Conservation (phyloP, 2,329 filamentous ascomycete genomes). For the Graphilbum ipis-grandicollis region DNA sequence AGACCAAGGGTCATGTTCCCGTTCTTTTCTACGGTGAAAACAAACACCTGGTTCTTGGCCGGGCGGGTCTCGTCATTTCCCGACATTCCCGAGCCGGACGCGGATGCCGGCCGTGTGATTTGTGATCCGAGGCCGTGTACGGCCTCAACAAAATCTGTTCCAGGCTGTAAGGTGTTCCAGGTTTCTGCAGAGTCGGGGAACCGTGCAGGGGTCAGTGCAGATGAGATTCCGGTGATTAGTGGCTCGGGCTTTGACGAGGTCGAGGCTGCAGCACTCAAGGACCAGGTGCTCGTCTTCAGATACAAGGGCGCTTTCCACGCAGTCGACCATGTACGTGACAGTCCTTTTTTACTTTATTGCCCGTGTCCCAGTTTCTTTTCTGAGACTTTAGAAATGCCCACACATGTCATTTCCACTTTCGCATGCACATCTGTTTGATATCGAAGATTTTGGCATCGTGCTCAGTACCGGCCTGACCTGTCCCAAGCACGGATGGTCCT, state of each 20-base stretch:
- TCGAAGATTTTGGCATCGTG: slow-evolving; percentile 47
- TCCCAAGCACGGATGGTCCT: slow-evolving; percentile 55
- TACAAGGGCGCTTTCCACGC: slow-evolving; percentile 49
- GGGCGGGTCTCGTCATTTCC: slow-evolving; percentile 38
- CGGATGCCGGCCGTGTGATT: slow-evolving; percentile 14
- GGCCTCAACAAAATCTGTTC: slow-evolving; percentile 16
- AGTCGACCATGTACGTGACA: slow-evolving; percentile 42
- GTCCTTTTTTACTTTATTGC: not conserved
- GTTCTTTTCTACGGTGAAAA: not conserved
- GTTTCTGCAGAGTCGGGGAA: slow-evolving; percentile 23
- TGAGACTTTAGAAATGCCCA: slow-evolving; percentile 38
- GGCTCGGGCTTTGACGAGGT: slow-evolving; percentile 12
- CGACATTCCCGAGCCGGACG: slow-evolving; percentile 21
- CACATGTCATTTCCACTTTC: slow-evolving; percentile 51
- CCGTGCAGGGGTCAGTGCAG: slow-evolving; percentile 9
- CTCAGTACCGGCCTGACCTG: slow-evolving; percentile 47
- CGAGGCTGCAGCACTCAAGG: slow-evolving; percentile 23
- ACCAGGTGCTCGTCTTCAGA: slow-evolving; percentile 49
- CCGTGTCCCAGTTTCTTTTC: not conserved
- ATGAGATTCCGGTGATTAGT: slow-evolving; percentile 18
- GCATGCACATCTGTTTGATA: slow-evolving; percentile 45
- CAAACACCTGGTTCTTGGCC: slow-evolving; percentile 25
- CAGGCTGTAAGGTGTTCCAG: slow-evolving; percentile 42
- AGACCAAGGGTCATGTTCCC: not conserved
- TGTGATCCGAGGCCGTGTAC: slow-evolving; percentile 19